A percentile compares a stretch with the other conserved stretches of the same genome.
Evolutionary conservation across 2,329 filamentous ascomycete genomes (phyloP).

Genomic region (Hypoxylon sp.): DNA sequence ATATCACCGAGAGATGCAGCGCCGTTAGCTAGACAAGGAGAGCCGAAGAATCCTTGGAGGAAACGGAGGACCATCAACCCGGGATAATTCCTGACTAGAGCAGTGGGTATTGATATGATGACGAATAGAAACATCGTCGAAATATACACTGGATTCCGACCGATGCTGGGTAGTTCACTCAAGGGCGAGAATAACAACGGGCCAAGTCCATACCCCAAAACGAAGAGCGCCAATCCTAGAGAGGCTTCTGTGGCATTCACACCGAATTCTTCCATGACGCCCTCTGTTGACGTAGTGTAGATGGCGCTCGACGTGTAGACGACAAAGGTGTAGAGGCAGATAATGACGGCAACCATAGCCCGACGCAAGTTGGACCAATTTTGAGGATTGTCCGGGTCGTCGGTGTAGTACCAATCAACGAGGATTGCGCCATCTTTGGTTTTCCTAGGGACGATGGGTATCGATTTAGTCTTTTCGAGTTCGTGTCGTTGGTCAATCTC

Average conservation of each 20-base stretch:
- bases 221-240: conserved; percentile 74
- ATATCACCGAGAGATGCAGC: conserved; percentile 68
- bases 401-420: conserved; percentile 61
- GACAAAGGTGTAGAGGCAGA: conserved; percentile 72
- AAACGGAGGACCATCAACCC: conserved; percentile 76
- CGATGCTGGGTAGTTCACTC: conserved; percentile 76
- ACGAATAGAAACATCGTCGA: conserved; percentile 78
- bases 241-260: conserved; percentile 67
- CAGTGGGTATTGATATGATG: conserved; percentile 75
- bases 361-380: conserved; percentile 67
- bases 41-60: conserved; percentile 76
- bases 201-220: conserved; percentile 74
- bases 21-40: conserved; percentile 74
- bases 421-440: conserved; percentile 53
- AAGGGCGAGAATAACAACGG: conserved; percentile 77
- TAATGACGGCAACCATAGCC: conserved; percentile 60
- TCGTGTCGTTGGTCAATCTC: conserved; percentile 48
- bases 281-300: conserved; percentile 62
- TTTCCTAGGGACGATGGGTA: conserved; percentile 51
- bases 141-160: conserved; percentile 78
- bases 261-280: conserved; percentile 67
- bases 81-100: conserved; percentile 73
- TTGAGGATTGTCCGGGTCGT: conserved; percentile 69
- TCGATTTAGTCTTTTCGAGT: conserved; percentile 50
- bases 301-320: conserved; percentile 69